These are phyloP conservation scores for Liquidambar formosana DNA, from an alignment of 164 flowering plant species.

Conservation along the genomic window DNA sequence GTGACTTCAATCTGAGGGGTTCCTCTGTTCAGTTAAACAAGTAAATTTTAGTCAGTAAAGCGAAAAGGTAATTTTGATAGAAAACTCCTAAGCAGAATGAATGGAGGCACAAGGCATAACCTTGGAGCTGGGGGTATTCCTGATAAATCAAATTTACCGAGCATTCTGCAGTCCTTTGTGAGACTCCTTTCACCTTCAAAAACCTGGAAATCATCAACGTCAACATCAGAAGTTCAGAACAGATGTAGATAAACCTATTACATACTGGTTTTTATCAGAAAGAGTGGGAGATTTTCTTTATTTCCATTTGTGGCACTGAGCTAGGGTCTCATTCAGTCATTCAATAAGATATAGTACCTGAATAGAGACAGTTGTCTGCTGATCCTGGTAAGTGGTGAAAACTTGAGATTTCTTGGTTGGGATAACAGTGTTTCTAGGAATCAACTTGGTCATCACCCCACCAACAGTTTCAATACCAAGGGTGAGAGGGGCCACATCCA, in stretches of 20 bases:
- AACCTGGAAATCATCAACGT: slow-evolving; percentile 20
- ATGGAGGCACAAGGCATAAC: slow-evolving; percentile 9
- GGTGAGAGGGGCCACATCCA: slow-evolving; percentile 41
- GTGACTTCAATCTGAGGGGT: slow-evolving; percentile 53
- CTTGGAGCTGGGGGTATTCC: slow-evolving; percentile 61
- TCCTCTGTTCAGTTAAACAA: slow-evolving; percentile 32
- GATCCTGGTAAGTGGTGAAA: slow-evolving; percentile 44
- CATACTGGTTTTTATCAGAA: no score
- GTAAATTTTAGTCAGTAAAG: neutral
- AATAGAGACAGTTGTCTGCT: slow-evolving; percentile 41
- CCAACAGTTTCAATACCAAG: slow-evolving; percentile 33
- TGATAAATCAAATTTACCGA: slow-evolving; percentile 44
- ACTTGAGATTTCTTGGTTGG: slow-evolving; percentile 47
- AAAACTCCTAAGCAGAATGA: neutral
- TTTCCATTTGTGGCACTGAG: neutral
- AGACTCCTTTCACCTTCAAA: slow-evolving; percentile 52
- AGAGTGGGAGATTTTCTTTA: no score
- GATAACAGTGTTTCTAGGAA: slow-evolving; percentile 47
- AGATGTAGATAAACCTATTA: neutral
- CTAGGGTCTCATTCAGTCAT: neutral
- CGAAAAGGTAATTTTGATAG: neutral
- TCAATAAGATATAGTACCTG: slow-evolving; percentile 21
- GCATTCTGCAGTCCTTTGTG: slow-evolving; percentile 39
- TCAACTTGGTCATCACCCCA: slow-evolving; percentile 52
- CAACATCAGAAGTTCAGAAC: slow-evolving; percentile 8